These are phyloP conservation scores for Salvia hispanica DNA, from an alignment of 257 asterid genomes.

Conservation along the genomic window DNA sequence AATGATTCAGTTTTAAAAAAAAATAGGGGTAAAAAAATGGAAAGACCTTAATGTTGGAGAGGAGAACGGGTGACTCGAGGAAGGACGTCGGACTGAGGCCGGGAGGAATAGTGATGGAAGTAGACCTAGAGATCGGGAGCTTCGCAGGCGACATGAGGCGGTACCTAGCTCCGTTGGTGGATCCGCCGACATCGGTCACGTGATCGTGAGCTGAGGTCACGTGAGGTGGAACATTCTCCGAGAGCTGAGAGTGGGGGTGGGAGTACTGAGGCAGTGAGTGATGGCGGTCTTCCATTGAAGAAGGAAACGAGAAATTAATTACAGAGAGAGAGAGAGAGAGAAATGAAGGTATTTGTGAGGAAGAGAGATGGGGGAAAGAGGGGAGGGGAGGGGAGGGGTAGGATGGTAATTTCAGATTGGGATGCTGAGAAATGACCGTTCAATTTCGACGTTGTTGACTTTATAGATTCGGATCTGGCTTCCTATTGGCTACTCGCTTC, in stretches of 20 bases:
- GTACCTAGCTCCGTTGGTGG: conserved; percentile 67
- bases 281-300: too few species aligned
- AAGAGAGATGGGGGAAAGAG: too few species aligned
- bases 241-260: conserved; percentile 30
- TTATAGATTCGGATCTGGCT: too few species aligned
- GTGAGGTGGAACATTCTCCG: conserved; percentile 32
- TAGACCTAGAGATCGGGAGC: conserved; percentile 97
- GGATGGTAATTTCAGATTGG: too few species aligned
- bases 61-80: conserved; percentile 94
- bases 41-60: conserved; percentile 82
- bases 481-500: not conserved
- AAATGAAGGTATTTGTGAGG: not conserved
- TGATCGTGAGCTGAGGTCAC: conserved; percentile 31
- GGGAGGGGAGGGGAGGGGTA: too few species aligned
- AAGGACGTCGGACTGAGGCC: conserved; percentile 95
- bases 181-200: conserved; percentile 45
- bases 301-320: too few species aligned
- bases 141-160: conserved; percentile 93
- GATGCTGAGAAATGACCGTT: too few species aligned
- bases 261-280: not conserved
- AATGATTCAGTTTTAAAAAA: not conserved
- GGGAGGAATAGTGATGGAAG: conserved; percentile 83
- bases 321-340: conserved; percentile 16
- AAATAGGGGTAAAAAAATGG: not conserved
- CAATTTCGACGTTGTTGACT: too few species aligned